Base-by-base conservation (phyloP, 495 filamentous ascomycete genomes). In the Peziza echinospora region DNA sequence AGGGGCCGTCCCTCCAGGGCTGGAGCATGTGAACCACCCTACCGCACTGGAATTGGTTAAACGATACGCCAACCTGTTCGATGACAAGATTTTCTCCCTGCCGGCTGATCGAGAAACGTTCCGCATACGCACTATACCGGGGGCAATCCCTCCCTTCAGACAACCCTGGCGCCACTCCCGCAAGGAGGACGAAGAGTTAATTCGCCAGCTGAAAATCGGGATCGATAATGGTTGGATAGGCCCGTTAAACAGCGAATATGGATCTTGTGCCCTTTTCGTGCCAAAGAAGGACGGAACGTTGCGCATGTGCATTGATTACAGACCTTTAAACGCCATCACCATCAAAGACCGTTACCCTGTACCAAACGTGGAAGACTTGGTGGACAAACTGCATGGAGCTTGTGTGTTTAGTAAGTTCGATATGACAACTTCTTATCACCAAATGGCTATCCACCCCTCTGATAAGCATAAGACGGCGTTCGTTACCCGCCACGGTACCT, bases 291-390 rank as follows among this genome's bases (percentile, higher is more conserved):
- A 34, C 16, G 2, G 28, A 11, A 42, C 10, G 19, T 17, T 42
- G 13, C 45, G 56, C 0, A 53, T 76, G 45, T 72, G 60, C 54
- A 53, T 71, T 0, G 59, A 72, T 41, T 73, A 68, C 42, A 49
- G 57, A 2, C 51, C 51, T 6, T 43, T 72, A 0, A 74, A 74
- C 45, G 43, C 30, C 0, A 44, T 70, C 0, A 72, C 60, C 0
- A 51, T 51, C 2, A 68, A 67, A 45, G 61, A 74, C 41, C 24
- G 52, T 0, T 69, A 71, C 44, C 64, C 64, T 0, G 26, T 72
- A 0, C 65, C 65, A 0, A 37, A 67, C 6, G 67, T 69, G 19
- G 41, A 67, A n/a, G 61, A 75, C 43, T 55, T 60, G 10, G 41
- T 72, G 3, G 24, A 54, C 13, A 21, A 49, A 0, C 26, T 73